Percentiles rank a stretch among this genome's conserved stretches.
phyloP scores from a whole-genome alignment of 495 filamentous ascomycete species.

The Talaromyces ruber region DNA sequence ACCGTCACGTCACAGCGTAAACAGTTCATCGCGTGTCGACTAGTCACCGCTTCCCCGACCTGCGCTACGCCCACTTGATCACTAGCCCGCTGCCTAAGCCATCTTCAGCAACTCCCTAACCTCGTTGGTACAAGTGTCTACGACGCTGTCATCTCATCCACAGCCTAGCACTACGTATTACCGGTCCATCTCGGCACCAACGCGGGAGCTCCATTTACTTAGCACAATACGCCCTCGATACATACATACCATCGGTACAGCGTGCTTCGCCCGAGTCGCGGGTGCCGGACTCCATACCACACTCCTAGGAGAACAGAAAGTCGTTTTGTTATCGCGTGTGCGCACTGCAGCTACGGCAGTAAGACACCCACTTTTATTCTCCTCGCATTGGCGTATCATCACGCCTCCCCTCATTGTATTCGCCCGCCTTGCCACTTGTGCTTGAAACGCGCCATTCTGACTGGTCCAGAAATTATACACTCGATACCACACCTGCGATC shows the following conservation, averaged over 20 bases:
- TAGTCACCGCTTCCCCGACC: conserved; percentile 25
- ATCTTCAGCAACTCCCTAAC: conserved; percentile 12
- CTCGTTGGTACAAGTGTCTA: conserved; percentile 13
- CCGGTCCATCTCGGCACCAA: conserved; percentile 1
- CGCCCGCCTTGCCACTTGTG: conserved; percentile 15
- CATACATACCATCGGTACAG: neutral
- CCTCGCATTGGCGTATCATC: neutral
- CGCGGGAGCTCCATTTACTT: conserved; percentile 9
- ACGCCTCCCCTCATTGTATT: conserved; percentile 13
- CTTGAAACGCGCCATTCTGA: neutral
- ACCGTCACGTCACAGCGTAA: neutral
- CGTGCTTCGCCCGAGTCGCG: neutral
- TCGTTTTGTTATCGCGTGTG: neutral
- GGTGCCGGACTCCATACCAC: neutral
- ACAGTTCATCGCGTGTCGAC: neutral
- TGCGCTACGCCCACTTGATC: conserved; percentile 23
- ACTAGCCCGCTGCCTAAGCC: conserved; percentile 14
- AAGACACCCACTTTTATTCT: neutral
- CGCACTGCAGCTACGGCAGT: neutral
- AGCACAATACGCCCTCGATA: neutral
- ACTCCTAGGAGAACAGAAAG: neutral
- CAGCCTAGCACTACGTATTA: neutral
- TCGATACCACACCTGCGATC: neutral
- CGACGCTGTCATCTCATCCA: conserved; percentile 23
- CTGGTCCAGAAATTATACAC: neutral